Base-by-base conservation (phyloP, 768 basidiomycete species). In the Lactarius tabidus region DNA sequence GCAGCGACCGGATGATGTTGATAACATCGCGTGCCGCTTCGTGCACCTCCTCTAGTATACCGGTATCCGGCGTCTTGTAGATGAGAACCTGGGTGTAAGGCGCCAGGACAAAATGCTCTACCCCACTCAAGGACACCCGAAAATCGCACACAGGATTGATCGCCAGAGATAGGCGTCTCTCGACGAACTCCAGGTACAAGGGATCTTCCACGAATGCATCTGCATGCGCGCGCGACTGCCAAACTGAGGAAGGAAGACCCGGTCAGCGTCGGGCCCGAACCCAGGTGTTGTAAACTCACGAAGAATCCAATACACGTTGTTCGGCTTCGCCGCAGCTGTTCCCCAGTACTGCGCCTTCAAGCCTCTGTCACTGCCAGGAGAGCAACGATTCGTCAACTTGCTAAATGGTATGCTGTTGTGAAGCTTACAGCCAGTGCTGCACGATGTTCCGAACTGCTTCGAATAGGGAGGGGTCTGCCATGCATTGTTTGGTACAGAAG, bases 301-400 rank as follows among this genome's bases (percentile, higher is more conserved):
- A n/a, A 65, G 48, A 12, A 62, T 17, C 64, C 59, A 65, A 18
- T 51, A 61, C 12, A 52, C 28, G 41, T 62, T 56, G 5, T 26
- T 65, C 2, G 45, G 23, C 8, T 17, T 28, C 36, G n/a, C 9
- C 5, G 35, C 8, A 1, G 55, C 38, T 12, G 38, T 10, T 31
- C 64, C 64, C 64, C 64, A 65, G 31, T 65, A 53, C 55, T 66
- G 60, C 14, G 38, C 56, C 8, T 52, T 53, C 20, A 66, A 8
- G 2, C 65, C 65, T 20, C 35, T 61, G 35, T 53, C 60, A 29
- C 65, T 66, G 31, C 1, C 52, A 6, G 7, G 12, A n/a, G 20
- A 17, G 8, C 18, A 41, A 2, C 15, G n/a, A n/a, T 45, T 45
- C 14, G 14, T 23, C 15, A 15, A 26, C 3, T 51, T 5, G 14